Percentiles rank a stretch among this genome's conserved stretches.
These are phyloP conservation scores for Leishmania mexicana DNA, from an alignment of 208 protist genomes.

Conservation along the genomic window DNA sequence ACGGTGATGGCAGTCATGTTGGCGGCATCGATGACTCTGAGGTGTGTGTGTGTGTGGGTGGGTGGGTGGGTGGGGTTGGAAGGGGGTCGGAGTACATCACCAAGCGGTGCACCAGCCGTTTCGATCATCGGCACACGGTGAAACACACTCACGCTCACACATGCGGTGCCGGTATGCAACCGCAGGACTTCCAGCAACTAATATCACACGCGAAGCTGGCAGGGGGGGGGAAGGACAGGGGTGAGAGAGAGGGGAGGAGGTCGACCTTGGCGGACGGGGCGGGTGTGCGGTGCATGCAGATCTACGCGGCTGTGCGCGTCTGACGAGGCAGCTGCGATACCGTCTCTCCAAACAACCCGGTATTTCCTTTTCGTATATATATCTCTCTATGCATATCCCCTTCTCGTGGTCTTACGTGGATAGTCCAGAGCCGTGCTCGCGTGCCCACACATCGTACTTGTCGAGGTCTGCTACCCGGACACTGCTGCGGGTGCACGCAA, in stretches of 20 bases:
- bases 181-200: background rate
- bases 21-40: background rate
- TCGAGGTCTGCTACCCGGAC: conserved; percentile 64
- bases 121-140: background rate
- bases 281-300: background rate
- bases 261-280: background rate
- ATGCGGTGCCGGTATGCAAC: background rate
- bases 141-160: background rate
- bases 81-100: background rate
- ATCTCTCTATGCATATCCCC: background rate
- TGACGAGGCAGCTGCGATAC: background rate
- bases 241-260: background rate
- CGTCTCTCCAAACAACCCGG: background rate
- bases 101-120: background rate
- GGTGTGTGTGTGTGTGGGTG: background rate
- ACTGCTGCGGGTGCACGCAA: conserved; percentile 81
- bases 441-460: conserved; percentile 73
- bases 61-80: background rate
- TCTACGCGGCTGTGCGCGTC: background rate
- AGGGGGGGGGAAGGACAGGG: background rate
- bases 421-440: conserved; percentile 78
- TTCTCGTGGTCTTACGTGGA: conserved; percentile 44
- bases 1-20: background rate
- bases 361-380: background rate
- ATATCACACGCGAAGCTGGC: background rate